phyloP scores from a whole-genome alignment of 2,329 filamentous ascomycete species.

The Neofusicoccum ribis region DNA sequence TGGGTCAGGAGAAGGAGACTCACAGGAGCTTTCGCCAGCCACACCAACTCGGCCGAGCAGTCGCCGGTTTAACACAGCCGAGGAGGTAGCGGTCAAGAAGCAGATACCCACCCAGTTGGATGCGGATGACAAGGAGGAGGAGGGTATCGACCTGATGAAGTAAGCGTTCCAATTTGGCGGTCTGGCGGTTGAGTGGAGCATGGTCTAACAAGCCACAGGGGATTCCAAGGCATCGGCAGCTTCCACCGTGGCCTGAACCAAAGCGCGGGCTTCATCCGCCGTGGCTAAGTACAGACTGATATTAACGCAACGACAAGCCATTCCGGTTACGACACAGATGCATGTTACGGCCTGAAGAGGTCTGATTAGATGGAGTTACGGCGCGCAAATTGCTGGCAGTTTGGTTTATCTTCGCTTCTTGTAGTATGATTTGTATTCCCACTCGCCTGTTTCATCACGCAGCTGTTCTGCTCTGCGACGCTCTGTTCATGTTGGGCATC shows the following conservation, averaged over 20 bases:
- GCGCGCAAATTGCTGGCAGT: background rate
- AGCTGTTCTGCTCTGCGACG: background rate
- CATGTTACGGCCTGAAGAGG: background rate
- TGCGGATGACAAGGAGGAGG: slow-evolving; percentile 45
- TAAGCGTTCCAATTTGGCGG: slow-evolving; percentile 31
- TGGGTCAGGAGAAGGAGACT: slow-evolving; percentile 16
- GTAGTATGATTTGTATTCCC: background rate
- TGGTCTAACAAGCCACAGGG: slow-evolving; percentile 32
- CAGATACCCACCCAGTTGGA: slow-evolving; percentile 24
- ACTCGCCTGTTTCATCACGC: background rate
- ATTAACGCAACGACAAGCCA: background rate
- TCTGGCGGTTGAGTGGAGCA: background rate
- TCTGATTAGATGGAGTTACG: slow-evolving; percentile 2
- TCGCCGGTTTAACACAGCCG: slow-evolving; percentile 18
- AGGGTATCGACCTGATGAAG: slow-evolving; percentile 52
- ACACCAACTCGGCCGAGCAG: slow-evolving; percentile 20
- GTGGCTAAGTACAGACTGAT: background rate
- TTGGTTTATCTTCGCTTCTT: background rate
- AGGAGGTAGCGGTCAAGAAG: slow-evolving; percentile 19
- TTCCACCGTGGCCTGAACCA: slow-evolving; percentile 37
- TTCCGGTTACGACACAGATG: background rate
- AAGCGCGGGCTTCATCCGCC: slow-evolving; percentile 17
- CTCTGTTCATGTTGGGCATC: background rate
- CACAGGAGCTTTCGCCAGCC: slow-evolving; percentile 12
- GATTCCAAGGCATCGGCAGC: slow-evolving; percentile 51